These are phyloP conservation scores for Nakaseomyces uthaithaninus DNA, from an alignment of 1,139 yeast species.

Conservation along the genomic window DNA sequence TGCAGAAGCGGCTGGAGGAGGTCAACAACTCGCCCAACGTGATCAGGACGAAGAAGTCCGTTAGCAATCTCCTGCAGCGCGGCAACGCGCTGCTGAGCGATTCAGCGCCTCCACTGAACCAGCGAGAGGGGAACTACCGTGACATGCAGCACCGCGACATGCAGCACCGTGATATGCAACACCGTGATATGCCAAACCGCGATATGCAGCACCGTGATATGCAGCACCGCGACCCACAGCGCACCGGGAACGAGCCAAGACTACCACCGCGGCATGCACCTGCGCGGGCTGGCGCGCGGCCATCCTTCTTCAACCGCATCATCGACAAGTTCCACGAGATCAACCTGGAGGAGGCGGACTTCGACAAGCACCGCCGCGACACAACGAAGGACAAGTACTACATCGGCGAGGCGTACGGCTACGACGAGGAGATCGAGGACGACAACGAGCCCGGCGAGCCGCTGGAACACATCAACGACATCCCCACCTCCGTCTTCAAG, in stretches of 20 bases:
- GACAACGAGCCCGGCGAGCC: slow-evolving; percentile 9
- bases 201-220: too few species aligned
- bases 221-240: not conserved
- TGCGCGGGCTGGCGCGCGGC: too few species aligned
- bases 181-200: too few species aligned
- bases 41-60: slow-evolving; percentile 19
- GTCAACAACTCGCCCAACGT: slow-evolving; percentile 21
- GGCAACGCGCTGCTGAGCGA: slow-evolving; percentile 2
- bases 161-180: too few species aligned
- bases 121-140: not conserved
- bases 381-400: slow-evolving; percentile 17
- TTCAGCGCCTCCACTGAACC: not conserved
- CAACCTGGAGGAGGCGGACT: slow-evolving; percentile 29
- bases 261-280: not conserved
- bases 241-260: not conserved
- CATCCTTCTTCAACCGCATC: slow-evolving; percentile 9
- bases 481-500: slow-evolving; percentile 6
- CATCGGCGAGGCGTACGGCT: slow-evolving; percentile 22
- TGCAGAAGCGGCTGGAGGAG: slow-evolving; percentile 18
- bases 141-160: too few species aligned
- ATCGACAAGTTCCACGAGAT: slow-evolving; percentile 26
- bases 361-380: slow-evolving; percentile 19
- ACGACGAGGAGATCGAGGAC: slow-evolving; percentile 20
- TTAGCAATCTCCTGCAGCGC: slow-evolving; percentile 17
- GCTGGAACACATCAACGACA: slow-evolving; percentile 8